Base-by-base conservation (phyloP, 169 alveolate species). In the Perkinsus marinus region DNA sequence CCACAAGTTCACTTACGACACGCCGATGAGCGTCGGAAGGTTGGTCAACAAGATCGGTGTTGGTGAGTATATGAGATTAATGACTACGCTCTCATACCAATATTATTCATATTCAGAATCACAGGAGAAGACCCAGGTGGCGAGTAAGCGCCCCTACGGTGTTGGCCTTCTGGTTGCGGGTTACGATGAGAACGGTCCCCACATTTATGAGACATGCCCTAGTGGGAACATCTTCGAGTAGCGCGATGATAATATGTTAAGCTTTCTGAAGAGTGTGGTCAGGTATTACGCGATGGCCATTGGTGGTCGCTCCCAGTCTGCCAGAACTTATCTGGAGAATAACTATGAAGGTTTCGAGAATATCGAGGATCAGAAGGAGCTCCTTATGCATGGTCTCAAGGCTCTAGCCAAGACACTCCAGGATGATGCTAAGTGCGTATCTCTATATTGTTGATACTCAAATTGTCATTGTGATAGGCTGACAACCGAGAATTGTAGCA, bases 111-210 rank as follows among this genome's bases (percentile, higher is more conserved):
- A 90, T 10, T 68, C 94, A 96, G 97, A 98, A 92, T 97, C 99
- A 38, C 98, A 99, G 92, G 95, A 95, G 90, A 98, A 98, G 95
- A 99, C 99, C 38, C 98, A 97, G 91, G 95, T 96, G 89, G 95
- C 97, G 91, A 97, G 98, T 22, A 98, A 98, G 94, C 96, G 99
- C 92, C 99, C 99, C 9, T 98, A 97, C 95, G 99, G 99, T 43
- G 99, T 98, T 90, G 99, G 99, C 89, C 95, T 98, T 57, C 97
- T 98, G 89, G 95, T 97, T 69, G 99, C 98, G 41, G 99, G 99
- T 26, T 95, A 94, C 94, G 99, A 97, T 94, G 98, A 95, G 92
- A 96, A 95, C 68, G 99, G 99, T n/a, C 98, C 99, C 38, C 98
- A 96, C 90, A 95, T 98, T 43, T 98, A 94, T 93, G 99, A 98